Percentiles rank a stretch among this genome's conserved stretches.
Evolutionary conservation across 78 protist species (phyloP).

Genomic region (Chrysochromulina tobinii): DNA sequence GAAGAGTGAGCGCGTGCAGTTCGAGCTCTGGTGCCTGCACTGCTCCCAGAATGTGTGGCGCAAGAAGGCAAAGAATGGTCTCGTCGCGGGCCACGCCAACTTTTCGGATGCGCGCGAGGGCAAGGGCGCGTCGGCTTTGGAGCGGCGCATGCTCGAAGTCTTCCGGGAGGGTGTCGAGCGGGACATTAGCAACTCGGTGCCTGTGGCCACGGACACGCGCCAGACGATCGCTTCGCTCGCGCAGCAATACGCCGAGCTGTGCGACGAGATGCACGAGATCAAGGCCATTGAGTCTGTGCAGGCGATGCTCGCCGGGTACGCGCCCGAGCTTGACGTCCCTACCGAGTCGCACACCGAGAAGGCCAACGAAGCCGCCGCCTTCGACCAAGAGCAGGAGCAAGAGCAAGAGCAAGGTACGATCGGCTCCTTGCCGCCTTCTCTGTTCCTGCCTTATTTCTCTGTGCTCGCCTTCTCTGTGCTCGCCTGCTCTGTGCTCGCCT

Average conservation of each 20-base stretch:
- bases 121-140: background rate
- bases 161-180: constrained; percentile 10
- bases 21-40: constrained; percentile 36
- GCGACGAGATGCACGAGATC: background rate
- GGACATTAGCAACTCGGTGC: constrained; percentile 9
- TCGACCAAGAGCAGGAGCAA: constrained; percentile 39
- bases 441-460: too few relatives aligned
- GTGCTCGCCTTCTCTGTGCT: too few relatives aligned
- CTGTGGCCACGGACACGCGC: background rate
- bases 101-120: too few relatives aligned
- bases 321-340: background rate
- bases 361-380: too few relatives aligned
- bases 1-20: constrained; percentile 51
- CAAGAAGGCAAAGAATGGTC: background rate
- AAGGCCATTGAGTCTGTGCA: background rate
- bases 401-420: background rate
- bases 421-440: too few relatives aligned
- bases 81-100: background rate
- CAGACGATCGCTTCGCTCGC: background rate
- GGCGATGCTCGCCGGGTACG: background rate
- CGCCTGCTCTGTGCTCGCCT: too few relatives aligned
- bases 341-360: too few relatives aligned
- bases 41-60: constrained; percentile 19
- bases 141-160: background rate
- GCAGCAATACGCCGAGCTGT: background rate